Percentiles rank a stretch among this genome's conserved stretches.
These are phyloP conservation scores for Pseudohalonectria lignicola DNA, from an alignment of 2,329 filamentous ascomycete genomes.

Conservation along the genomic window DNA sequence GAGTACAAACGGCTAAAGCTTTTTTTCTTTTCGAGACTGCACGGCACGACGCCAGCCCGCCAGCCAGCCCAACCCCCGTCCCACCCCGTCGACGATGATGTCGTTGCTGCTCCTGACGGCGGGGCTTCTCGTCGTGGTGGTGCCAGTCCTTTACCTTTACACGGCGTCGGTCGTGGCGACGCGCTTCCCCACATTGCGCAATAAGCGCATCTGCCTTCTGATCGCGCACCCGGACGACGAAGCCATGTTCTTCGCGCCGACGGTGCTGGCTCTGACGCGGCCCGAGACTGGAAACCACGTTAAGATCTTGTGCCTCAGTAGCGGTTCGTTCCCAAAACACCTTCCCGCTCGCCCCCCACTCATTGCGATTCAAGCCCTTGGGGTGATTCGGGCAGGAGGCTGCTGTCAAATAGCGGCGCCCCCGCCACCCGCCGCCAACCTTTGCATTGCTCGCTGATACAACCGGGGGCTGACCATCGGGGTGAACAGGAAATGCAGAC, in stretches of 20 bases:
- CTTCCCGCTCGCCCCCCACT: too few relatives aligned
- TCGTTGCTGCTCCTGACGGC: slow-evolving; percentile 7
- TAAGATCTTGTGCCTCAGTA: slow-evolving; percentile 88
- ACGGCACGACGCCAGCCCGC: not conserved
- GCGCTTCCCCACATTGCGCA: slow-evolving; percentile 55
- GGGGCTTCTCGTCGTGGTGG: slow-evolving; percentile 25
- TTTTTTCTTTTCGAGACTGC: too few relatives aligned
- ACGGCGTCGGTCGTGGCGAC: slow-evolving; percentile 32
- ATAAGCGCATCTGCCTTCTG: slow-evolving; percentile 82
- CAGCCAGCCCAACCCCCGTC: not conserved
- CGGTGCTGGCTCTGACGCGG: slow-evolving; percentile 70
- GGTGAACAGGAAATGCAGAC: slow-evolving; percentile 66
- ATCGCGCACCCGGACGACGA: slow-evolving; percentile 98
- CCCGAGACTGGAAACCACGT: slow-evolving; percentile 79
- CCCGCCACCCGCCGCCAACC: too few relatives aligned
- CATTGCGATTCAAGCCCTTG: too few relatives aligned
- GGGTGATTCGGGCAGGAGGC: too few relatives aligned
- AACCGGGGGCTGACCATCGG: too few relatives aligned
- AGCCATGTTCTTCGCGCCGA: slow-evolving; percentile 97
- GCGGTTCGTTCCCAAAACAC: too few relatives aligned
- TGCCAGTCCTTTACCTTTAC: slow-evolving; percentile 42
- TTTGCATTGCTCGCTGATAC: too few relatives aligned
- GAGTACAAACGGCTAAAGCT: too few relatives aligned
- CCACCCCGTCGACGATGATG: too few relatives aligned
- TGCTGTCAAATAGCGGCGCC: too few relatives aligned